Base-by-base conservation (phyloP, 345 rosid genomes). In the Mangifera indica region DNA sequence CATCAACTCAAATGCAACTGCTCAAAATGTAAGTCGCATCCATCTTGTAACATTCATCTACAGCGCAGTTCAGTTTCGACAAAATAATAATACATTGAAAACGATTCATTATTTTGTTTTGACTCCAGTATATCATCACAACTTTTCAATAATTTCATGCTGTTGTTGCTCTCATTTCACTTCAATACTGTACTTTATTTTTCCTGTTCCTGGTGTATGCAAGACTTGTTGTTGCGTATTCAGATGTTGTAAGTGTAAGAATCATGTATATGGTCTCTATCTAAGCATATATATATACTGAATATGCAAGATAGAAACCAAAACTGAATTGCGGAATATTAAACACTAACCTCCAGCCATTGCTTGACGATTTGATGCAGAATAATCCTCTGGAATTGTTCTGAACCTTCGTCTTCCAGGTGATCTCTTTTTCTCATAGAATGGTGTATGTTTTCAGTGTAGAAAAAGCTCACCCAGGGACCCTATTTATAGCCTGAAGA, bases 41-140 rank as follows among this genome's bases (percentile, higher is more conserved):
- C 62, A 46, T 34, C 71, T 32, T 63, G 66, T 65, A 48, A 51
- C 57, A n/a, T 73, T 46, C 21, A 54, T 56, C 70, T 73, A 45
- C 56, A 46, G 45, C 13, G 42, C 57, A 63, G 22, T 59, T 55
- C 57, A 63, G 22, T 59, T 55, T 54, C 22, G 32, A 52, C 51
- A 21, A 66, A 37, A 64, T 57, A 73, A 44, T 63, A 51, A 55
- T 26, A 24, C 45, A 40, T 52, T 17, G 61, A 21, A 21, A 49
- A 14, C 49, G 15, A 49, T 21, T 61, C 51, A 61, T 51, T 14
- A 51, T 59, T 59, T 45, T 45, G 66, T n/a, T 44, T 25, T 70
- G 64, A 70, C 73, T 70, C 25, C 49, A 67, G 17, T 54, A 68
- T 37, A 7, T 37, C 8, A 37, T 68, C 34, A 25, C 34, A 69